Evolutionary conservation across 1,284 basidiomycete genomes (phyloP), one percentile per base, ranked within the genome.

Genomic region (Ustilago cynodontis): DNA sequence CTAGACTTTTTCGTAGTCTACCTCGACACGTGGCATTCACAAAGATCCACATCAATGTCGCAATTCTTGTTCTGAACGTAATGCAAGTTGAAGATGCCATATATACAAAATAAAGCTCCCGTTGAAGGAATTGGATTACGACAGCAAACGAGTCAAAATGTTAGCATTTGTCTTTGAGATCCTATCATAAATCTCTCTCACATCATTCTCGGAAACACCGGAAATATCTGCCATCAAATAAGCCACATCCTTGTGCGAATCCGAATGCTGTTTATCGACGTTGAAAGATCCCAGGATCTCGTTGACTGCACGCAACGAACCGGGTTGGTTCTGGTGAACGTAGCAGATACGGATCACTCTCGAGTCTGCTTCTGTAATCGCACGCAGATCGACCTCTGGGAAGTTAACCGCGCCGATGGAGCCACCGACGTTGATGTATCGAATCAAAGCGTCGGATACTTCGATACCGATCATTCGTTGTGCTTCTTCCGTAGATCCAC

Each of bases 241-340:
- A 22, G 95, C 96, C 61, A 96, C 89, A 78, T 96, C 95, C 79
- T 94, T 94, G 88, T 94, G 94, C 61, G 93, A 95, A 86, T 98
- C 95, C 20, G 96, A 95, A 87, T 93, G 97, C 88, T 99, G 97
- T 89, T 99, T 98, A 88, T 98, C 95, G 85, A 99, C 96, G 87
- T 99, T 99, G 90, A 96, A 95, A 53, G 93, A 91, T 64, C 93
- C 93, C 54, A 99, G 88, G 31, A 89, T 88, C 81, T 96, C 93
- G 90, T 99, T 99, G 89, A 99, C 93, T 82, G 92, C 91, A 82
- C 92, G 92, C 85, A 99, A 91, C 57, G 98, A 95, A 90, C 96
- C 96, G 51, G 97, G 97, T 88, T 96, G 93, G 88, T 99, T 99
- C 87, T 90, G 91, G 89, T 99, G 96, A 57, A 98, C 93, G 87